Base-by-base conservation (phyloP, 176 grass and related monocot genomes). In the Bromus sterilis region DNA sequence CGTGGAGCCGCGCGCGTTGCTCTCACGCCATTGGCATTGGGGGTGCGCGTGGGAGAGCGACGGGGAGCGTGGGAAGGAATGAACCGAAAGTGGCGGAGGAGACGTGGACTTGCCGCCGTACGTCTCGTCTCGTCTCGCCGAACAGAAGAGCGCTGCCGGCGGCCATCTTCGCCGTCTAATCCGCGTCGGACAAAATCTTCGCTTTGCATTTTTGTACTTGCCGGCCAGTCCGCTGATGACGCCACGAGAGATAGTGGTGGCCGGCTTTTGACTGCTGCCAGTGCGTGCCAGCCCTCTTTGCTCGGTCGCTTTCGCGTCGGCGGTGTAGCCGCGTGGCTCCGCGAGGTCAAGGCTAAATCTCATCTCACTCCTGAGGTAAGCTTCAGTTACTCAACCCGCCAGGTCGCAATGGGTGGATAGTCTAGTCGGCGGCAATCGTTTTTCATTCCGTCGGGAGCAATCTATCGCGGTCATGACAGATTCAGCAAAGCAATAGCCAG, bases 71-170 rank as follows among this genome's bases (percentile, higher is more conserved):
- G 14, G 21, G 58, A 20, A 25, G 40, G 42, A 81, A 81, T 85
- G 5, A 71, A 48, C 87, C 83, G 83, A 66, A 89, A 85, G 78
- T 21, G 87, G 9, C 62, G 51, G 70, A 48, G 36, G 36, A 37
- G 51, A 35, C 21, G 77, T 84, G 80, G 86, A 59, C 26, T 59
- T 21, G 76, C 36, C 29, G 67, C 36, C 16, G 31, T 56, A 43
- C 53, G 1, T 7, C 39, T 4, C 42, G 26, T 29, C 58, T 11
- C 40, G 0, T 5, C 36, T 13, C 39, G n/a, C n/a, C n/a, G n/a
- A 41, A 41, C 41, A 15, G 0, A 48, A 1, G 44, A 48, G 44
- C 44, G 1, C 36, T 2, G 39, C 58, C 16, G 5, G 46, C 25
- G 34, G 25, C 16, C 16, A 23, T 71, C 66, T 2, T 42, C 35